These are phyloP conservation scores for Suillus plorans DNA, from an alignment of 768 basidiomycete species.

Conservation along the genomic window DNA sequence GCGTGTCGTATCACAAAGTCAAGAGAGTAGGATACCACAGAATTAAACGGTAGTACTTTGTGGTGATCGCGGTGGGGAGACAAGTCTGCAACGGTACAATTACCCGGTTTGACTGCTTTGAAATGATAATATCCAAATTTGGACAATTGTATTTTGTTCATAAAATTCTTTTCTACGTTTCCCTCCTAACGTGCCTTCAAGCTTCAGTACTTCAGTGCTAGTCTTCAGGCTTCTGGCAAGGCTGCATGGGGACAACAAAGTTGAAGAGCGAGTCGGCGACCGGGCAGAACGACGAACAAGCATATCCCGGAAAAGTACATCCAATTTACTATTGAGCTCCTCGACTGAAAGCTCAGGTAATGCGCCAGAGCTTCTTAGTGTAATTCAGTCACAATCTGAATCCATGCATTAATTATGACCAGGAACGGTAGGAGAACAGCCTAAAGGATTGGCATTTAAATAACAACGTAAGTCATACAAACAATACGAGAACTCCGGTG, in stretches of 20 bases:
- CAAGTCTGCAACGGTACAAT: conserved; percentile 6
- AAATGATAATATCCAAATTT: background rate
- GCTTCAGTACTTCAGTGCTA: background rate
- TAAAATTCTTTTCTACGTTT: background rate
- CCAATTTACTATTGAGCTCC: background rate
- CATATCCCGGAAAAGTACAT: background rate
- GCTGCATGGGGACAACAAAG: background rate
- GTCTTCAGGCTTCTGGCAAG: background rate
- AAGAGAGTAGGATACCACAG: background rate
- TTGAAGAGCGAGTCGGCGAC: background rate
- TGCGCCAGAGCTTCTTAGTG: background rate
- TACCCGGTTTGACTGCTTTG: conserved; percentile 3
- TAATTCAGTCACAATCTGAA: background rate
- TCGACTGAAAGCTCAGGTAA: background rate
- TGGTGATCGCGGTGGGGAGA: conserved; percentile 5
- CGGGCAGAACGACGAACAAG: background rate
- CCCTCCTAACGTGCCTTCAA: background rate
- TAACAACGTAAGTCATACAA: background rate
- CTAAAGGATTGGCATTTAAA: background rate
- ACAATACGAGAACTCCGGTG: background rate
- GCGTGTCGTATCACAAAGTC: background rate
- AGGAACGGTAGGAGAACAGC: background rate
- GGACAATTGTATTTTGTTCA: conserved; percentile 1
- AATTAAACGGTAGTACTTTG: background rate
- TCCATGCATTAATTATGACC: background rate